Percentiles rank a stretch among this genome's conserved stretches.
Evolutionary conservation across 306 rosid species (phyloP).

Genomic region (Vigna mungo): DNA sequence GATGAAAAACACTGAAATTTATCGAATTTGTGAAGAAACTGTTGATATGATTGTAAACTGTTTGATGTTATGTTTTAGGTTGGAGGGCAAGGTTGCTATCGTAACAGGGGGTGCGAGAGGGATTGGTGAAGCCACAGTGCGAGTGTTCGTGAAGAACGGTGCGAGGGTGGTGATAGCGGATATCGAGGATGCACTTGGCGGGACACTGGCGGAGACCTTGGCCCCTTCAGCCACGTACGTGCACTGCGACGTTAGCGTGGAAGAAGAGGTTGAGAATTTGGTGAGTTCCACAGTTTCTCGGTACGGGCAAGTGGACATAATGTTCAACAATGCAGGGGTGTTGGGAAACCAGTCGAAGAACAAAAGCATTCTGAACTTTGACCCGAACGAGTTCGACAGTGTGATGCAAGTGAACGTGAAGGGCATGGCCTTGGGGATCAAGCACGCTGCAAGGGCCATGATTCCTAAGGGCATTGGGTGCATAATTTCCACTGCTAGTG

Average conservation of each 20-base stretch:
- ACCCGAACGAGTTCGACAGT: slow-evolving; percentile 63
- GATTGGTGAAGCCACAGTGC: slow-evolving; percentile 77
- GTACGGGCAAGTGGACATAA: slow-evolving; percentile 71
- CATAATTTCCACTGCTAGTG: slow-evolving; percentile 76
- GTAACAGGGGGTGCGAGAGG: slow-evolving; percentile 86
- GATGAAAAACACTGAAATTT: not conserved
- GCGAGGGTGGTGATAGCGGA: slow-evolving; percentile 79
- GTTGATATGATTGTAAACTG: not conserved
- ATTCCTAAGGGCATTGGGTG: slow-evolving; percentile 62
- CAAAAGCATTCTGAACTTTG: slow-evolving; percentile 71
- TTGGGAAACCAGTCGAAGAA: slow-evolving; percentile 69
- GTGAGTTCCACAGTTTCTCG: slow-evolving; percentile 53
- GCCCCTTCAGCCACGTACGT: slow-evolving; percentile 58
- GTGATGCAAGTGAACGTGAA: slow-evolving; percentile 84
- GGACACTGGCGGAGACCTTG: slow-evolving; percentile 54
- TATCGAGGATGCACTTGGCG: slow-evolving; percentile 62
- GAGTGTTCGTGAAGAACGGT: slow-evolving; percentile 68
- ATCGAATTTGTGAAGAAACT: not conserved
- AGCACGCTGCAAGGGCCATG: slow-evolving; percentile 81
- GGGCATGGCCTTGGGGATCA: slow-evolving; percentile 77
- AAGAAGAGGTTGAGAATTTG: slow-evolving; percentile 62
- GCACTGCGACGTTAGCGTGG: slow-evolving; percentile 73
- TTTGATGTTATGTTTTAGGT: slow-evolving; percentile 43
- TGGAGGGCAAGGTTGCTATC: slow-evolving; percentile 82
- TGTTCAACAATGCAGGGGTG: slow-evolving; percentile 85